Conservation (phyloP, 345 rosid genomes). For the Camelina sativa region DNA sequence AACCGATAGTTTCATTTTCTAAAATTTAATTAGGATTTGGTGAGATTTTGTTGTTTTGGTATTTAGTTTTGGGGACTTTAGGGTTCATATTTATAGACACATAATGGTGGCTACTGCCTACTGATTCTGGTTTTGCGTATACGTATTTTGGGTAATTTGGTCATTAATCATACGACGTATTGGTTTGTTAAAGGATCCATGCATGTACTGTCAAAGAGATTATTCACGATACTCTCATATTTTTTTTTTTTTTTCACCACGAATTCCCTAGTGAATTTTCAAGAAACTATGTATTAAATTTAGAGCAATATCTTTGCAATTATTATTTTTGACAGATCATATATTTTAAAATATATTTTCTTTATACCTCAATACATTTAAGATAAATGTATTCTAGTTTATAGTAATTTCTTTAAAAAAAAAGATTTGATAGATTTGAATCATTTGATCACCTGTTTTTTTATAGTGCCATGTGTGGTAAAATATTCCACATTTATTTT, state of each 20-base stretch:
- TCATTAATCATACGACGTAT: conserved; percentile 4
- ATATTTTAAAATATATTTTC: too few relatives aligned
- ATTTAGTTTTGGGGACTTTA: conserved; percentile 10
- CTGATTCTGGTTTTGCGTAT: conserved; percentile 3
- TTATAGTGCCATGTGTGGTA: neutral
- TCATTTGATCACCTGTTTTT: neutral
- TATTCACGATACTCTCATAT: conserved; percentile 1
- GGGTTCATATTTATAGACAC: conserved; percentile 25
- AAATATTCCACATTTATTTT: neutral
- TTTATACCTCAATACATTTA: too few relatives aligned
- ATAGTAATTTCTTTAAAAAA: neutral
- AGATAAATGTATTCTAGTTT: neutral
- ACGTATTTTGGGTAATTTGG: conserved; percentile 29
- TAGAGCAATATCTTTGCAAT: neutral
- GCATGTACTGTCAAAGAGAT: neutral
- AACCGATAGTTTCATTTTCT: conserved; percentile 14
- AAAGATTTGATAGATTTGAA: neutral
- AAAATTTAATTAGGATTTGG: neutral
- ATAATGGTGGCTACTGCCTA: neutral
- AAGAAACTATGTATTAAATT: neutral
- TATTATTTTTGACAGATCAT: neutral
- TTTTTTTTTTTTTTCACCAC: neutral
- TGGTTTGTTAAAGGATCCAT: conserved; percentile 20
- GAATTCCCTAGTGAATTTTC: neutral
- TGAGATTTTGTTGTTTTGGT: conserved; percentile 20